phyloP scores from a whole-genome alignment of 225 moss, liverwort and hornwort genomes.

The Pseudoscleropodium purum region DNA sequence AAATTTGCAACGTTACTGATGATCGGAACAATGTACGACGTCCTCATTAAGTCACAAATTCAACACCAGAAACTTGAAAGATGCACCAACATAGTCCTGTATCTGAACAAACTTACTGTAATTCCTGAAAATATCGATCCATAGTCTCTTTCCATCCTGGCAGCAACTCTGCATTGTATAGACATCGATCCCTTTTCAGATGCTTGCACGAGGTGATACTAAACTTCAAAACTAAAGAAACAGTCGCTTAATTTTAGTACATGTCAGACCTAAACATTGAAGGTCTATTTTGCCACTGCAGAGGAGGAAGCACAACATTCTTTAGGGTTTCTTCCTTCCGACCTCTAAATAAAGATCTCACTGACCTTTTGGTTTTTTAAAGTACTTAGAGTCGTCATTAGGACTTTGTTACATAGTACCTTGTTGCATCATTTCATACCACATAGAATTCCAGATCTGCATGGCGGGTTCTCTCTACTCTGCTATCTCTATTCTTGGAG shows the following conservation, averaged over 20 bases:
- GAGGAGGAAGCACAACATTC: not conserved
- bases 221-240: not conserved
- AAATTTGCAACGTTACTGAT: not conserved
- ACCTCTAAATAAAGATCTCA: not conserved
- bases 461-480: no score
- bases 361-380: not conserved
- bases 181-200: not conserved
- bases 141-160: constrained; percentile 43
- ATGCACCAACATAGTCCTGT: not conserved
- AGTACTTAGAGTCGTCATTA: not conserved
- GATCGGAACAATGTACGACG: not conserved
- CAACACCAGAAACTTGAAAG: not conserved
- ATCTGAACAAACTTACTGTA: constrained; percentile 17
- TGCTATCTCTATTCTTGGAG: not conserved
- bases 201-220: not conserved
- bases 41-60: not conserved
- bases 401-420: no score
- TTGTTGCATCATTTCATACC: not conserved
- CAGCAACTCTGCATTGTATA: constrained; percentile 24
- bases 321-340: not conserved
- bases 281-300: not conserved
- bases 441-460: not conserved
- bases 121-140: constrained; percentile 38
- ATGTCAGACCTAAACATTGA: not conserved
- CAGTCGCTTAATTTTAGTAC: not conserved